Evolutionary conservation across 331 rosid genomes (phyloP).

Genomic region (Telfairia occidentalis): DNA sequence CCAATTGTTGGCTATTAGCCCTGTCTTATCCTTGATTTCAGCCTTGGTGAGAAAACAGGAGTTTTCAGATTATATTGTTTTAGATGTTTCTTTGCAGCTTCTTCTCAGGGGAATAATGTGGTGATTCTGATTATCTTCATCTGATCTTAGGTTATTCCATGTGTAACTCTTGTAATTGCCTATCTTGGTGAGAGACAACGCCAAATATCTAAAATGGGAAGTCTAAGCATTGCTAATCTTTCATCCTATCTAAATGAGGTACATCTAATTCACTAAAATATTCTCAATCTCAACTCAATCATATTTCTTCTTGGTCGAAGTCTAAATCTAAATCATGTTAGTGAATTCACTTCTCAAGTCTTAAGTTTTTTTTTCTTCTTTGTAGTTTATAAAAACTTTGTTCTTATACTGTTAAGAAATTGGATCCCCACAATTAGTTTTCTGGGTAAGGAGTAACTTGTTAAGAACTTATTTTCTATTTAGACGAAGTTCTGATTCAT

Average conservation of each 20-base stretch:
- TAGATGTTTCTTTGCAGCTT: background rate
- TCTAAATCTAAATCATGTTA: background rate
- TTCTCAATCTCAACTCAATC: background rate
- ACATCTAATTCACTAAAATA: background rate
- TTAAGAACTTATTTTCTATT: background rate
- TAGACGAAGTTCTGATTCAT: background rate
- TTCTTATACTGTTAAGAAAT: background rate
- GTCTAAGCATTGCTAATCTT: slow-evolving; percentile 56
- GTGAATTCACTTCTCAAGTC: background rate
- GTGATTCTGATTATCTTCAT: slow-evolving; percentile 11
- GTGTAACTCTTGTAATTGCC: slow-evolving; percentile 45
- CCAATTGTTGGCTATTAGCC: slow-evolving; percentile 68
- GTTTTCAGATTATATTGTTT: slow-evolving; percentile 1
- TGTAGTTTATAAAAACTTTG: background rate
- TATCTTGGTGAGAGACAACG: slow-evolving; percentile 62
- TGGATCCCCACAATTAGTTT: background rate
- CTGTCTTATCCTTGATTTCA: slow-evolving; percentile 53
- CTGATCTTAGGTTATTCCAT: slow-evolving; percentile 57
- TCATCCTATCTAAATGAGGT: slow-evolving; percentile 90
- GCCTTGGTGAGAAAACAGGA: slow-evolving; percentile 44
- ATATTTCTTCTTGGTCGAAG: background rate
- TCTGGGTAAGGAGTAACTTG: background rate
- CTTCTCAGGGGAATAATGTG: background rate
- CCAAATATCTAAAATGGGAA: slow-evolving; percentile 54
- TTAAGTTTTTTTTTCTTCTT: background rate